Percentiles rank a stretch among this genome's conserved stretches.
phyloP scores from a whole-genome alignment of 352 stramenopile species.

The Phytophthora syringae region DNA sequence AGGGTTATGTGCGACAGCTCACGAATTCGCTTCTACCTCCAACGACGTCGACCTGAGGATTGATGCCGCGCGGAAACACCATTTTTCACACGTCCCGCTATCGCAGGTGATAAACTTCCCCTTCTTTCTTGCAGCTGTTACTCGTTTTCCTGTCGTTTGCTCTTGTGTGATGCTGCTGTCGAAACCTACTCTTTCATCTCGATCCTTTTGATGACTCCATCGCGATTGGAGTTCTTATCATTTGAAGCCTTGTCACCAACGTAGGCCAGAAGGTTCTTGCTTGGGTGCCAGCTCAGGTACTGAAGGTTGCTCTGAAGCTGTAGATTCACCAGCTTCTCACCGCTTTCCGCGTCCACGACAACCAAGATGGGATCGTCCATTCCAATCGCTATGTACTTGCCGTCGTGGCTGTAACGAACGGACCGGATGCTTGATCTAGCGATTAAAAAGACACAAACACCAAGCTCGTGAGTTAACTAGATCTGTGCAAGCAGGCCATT shows the following conservation, averaged over 20 bases:
- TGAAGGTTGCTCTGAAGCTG: conserved; percentile 76
- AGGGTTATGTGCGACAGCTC: conserved; percentile 59
- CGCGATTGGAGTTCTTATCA: conserved; percentile 83
- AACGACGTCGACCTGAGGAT: conserved; percentile 7
- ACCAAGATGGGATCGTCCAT: conserved; percentile 80
- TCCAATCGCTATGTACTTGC: conserved; percentile 73
- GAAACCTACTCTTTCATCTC: conserved; percentile 61
- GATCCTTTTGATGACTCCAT: conserved; percentile 87
- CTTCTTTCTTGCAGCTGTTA: conserved; percentile 11
- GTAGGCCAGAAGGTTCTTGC: conserved; percentile 84
- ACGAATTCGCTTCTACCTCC: conserved; percentile 33
- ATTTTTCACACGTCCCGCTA: not conserved
- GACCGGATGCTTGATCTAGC: conserved; percentile 81
- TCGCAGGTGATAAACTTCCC: conserved; percentile 17
- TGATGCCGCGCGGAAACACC: conserved; percentile 3
- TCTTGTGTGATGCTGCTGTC: not conserved
- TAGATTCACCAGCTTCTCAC: conserved; percentile 62
- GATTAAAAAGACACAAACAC: not conserved
- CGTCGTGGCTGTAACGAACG: conserved; percentile 82
- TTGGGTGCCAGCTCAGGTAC: conserved; percentile 85
- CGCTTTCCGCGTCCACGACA: conserved; percentile 68
- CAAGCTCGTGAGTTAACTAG: conserved; percentile 7
- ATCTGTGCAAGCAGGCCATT: not conserved
- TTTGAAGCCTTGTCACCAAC: conserved; percentile 79
- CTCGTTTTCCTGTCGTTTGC: conserved; percentile 3